Conservation (phyloP, 108 stramenopile genomes). For the Asterionellopsis glacialis region DNA sequence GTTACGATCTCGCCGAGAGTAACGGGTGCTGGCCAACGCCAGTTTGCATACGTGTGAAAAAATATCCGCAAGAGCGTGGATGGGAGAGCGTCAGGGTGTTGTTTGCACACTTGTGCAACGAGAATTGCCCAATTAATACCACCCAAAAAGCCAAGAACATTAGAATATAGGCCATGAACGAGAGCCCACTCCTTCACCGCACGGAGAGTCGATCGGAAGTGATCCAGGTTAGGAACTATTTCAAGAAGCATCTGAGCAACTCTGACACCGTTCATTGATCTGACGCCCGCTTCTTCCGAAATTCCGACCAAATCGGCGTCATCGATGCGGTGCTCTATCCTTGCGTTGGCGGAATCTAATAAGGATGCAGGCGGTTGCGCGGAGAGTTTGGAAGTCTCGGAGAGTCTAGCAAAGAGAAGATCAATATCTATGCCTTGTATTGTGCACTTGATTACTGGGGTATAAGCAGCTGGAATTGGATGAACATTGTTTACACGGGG, state of each 20-base stretch:
- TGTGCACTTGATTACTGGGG: constrained; percentile 74
- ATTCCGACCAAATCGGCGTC: constrained; percentile 40
- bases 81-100: constrained; percentile 58
- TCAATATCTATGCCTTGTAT: constrained; percentile 62
- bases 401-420: constrained; percentile 59
- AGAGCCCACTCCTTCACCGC: constrained; percentile 90
- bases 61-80: constrained; percentile 57
- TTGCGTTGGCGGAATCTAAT: not conserved
- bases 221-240: constrained; percentile 45
- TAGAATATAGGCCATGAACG: constrained; percentile 88
- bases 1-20: constrained; percentile 16
- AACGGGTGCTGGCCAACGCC: constrained; percentile 84
- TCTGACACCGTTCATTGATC: constrained; percentile 91
- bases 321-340: constrained; percentile 28
- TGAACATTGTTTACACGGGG: constrained; percentile 36
- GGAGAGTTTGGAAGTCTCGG: constrained; percentile 15
- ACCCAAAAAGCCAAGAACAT: constrained; percentile 92
- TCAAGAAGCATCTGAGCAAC: constrained; percentile 82
- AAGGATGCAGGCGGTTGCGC: constrained; percentile 15
- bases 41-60: constrained; percentile 72
- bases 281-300: constrained; percentile 78
- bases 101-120: constrained; percentile 82
- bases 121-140: constrained; percentile 96
- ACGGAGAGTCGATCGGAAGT: constrained; percentile 70
- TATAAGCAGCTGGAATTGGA: constrained; percentile 62